Percentiles rank a stretch among this genome's conserved stretches.
These are phyloP conservation scores for Suhomyces xylopsoci DNA, from an alignment of 805 yeast genomes.

Conservation along the genomic window DNA sequence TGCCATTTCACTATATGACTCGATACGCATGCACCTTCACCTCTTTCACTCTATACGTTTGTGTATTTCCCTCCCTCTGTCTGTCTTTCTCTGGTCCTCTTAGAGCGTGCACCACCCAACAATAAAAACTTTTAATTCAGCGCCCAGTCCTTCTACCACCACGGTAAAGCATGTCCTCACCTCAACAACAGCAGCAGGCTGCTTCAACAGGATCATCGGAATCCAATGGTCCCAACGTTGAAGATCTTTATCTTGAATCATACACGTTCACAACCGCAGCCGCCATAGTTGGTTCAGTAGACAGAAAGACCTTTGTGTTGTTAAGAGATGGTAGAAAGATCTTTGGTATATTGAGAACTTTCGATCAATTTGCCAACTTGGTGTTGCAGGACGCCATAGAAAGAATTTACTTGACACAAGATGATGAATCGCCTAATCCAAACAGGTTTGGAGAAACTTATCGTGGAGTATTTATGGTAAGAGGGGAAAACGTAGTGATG, in stretches of 20 bases:
- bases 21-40: not conserved
- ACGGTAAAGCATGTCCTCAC: slow-evolving; percentile 1
- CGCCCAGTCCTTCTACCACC: not conserved
- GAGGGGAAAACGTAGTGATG: slow-evolving; percentile 95
- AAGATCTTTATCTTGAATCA: slow-evolving; percentile 67
- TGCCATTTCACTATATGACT: not conserved
- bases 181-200: slow-evolving; percentile 2
- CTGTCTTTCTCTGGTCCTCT: not conserved
- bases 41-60: not conserved
- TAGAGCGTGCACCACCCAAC: slow-evolving; percentile 2
- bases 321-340: slow-evolving; percentile 87
- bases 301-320: slow-evolving; percentile 76
- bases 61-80: not conserved
- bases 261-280: slow-evolving; percentile 87
- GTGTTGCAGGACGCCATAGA: slow-evolving; percentile 90
- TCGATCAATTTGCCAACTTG: slow-evolving; percentile 92
- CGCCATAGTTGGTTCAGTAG: slow-evolving; percentile 84
- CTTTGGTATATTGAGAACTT: slow-evolving; percentile 87
- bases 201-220: slow-evolving; percentile 3
- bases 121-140: slow-evolving; percentile 1
- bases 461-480: slow-evolving; percentile 79
- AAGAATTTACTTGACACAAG: slow-evolving; percentile 59
- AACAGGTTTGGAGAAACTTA: slow-evolving; percentile 68
- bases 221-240: slow-evolving; percentile 33
- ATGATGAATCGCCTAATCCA: slow-evolving; percentile 12